These are phyloP conservation scores for Kodamaea nitidulidarum DNA, from an alignment of 805 yeast species.

Conservation along the genomic window DNA sequence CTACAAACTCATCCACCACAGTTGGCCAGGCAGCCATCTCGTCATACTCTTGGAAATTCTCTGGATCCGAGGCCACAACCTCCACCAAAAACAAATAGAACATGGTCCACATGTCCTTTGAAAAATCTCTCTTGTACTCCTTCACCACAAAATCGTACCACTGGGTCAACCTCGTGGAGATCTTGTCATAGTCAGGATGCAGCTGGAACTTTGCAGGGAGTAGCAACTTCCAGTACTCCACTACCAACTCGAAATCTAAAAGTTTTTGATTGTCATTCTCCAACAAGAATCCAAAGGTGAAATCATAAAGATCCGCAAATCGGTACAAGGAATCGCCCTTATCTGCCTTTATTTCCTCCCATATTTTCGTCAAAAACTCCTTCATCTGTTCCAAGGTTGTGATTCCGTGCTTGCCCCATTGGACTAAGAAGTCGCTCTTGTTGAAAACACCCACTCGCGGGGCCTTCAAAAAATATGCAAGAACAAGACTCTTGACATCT, in stretches of 20 bases:
- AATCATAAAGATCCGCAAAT: constrained; percentile 61
- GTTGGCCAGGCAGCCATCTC: constrained; percentile 92
- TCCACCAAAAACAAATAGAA: constrained; percentile 58
- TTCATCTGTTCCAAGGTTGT: constrained; percentile 47
- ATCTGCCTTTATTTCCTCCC: constrained; percentile 11
- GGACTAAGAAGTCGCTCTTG: constrained; percentile 45
- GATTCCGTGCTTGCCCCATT: constrained; percentile 47
- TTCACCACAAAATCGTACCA: constrained; percentile 58
- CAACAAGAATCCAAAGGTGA: constrained; percentile 62
- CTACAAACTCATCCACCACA: constrained; percentile 79
- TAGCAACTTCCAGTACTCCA: constrained; percentile 74
- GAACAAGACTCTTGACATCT: constrained; percentile 62
- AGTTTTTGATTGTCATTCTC: constrained; percentile 54
- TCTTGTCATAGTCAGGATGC: constrained; percentile 9
- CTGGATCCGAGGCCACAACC: constrained; percentile 46
- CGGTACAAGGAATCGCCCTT: constrained; percentile 30
- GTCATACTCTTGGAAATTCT: constrained; percentile 53
- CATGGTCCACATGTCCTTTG: constrained; percentile 86
- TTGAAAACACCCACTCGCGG: constrained; percentile 63
- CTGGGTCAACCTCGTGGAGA: constrained; percentile 35
- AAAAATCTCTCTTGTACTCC: constrained; percentile 45
- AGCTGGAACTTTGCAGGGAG: constrained; percentile 24
- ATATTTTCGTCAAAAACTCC: constrained; percentile 14
- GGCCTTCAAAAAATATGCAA: constrained; percentile 66
- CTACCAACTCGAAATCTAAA: constrained; percentile 57